Conservation (phyloP, 495 filamentous ascomycete species). For the Cairneyella variabilis region DNA sequence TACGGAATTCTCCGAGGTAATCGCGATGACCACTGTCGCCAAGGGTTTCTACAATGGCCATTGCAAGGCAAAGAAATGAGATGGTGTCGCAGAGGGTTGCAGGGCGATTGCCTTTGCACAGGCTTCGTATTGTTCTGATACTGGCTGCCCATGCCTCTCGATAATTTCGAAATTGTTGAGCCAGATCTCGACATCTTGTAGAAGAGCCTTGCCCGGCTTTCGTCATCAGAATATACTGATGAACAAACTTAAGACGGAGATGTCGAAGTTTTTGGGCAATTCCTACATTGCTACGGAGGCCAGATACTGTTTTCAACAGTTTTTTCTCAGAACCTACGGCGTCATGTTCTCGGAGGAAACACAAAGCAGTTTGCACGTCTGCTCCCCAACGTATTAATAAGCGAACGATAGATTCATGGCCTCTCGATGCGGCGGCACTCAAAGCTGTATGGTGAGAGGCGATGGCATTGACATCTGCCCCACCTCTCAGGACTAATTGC, state of each 20-base stretch:
- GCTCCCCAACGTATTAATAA: not conserved
- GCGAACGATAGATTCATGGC: not conserved
- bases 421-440: not conserved
- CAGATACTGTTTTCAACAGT: not conserved
- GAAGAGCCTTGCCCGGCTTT: not conserved
- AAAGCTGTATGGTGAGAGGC: not conserved
- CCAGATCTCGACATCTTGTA: conserved; percentile 1
- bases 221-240: conserved; percentile 4
- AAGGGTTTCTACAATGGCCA: conserved; percentile 7
- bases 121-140: conserved; percentile 4
- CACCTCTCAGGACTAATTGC: too few relatives aligned
- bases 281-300: not conserved
- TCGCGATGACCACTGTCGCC: not conserved
- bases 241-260: conserved; percentile 2
- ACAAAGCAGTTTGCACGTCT: not conserved
- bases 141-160: conserved; percentile 9
- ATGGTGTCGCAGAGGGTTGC: not conserved
- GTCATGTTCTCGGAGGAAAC: not conserved
- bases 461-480: not conserved
- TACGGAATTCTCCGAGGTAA: conserved; percentile 1
- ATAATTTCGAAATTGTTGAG: conserved; percentile 3
- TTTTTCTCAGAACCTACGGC: not conserved
- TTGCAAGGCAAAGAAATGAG: conserved; percentile 12
- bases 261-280: conserved; percentile 2
- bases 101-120: conserved; percentile 4